Evolutionary conservation across 768 basidiomycete species (phyloP), one percentile per base, ranked within the genome.

Genomic region (Leucocoprinus leucothites): DNA sequence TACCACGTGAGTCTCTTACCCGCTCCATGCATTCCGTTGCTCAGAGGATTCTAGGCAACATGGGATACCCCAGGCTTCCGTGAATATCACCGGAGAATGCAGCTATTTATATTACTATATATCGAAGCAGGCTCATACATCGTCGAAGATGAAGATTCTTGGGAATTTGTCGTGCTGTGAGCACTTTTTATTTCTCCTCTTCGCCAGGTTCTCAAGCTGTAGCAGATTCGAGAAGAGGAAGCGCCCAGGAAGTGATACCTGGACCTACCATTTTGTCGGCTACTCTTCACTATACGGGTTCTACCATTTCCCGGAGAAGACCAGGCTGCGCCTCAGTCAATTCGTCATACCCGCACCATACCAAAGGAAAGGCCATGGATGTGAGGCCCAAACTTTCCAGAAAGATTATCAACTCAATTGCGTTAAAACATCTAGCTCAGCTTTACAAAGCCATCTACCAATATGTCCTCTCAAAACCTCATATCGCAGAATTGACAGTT

Each of bases 101-200:
- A 98, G 70, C 66, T 98, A 48, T 98, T 97, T 68, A 92, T 98
- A 60, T 67, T 96, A 53, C 76, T 99, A 4, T 98, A 92, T 71
- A 94, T 99, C 63, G 97, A 99, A 66, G 97, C 82, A 9, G 97
- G 95, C 2, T 93, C 91, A 11, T 98, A 94, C 69, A 91, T 99
- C 60, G 83, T 87, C 63, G 96, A 98, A 60, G 91, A 91, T 4
- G 96, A 98, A 66, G 89, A 94, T 19, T 77, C 80, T 1, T 98
- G 96, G 96, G 93, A 98, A 67, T 98, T 98, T 68, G 81, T 85
- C 40, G 75, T 93, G 1, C 70, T 97, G 89, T 97, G 63, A 55
- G 92, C 80, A 16, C n/a, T 8, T 2, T 26, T 25, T 44, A 21
- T 7, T 38, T 42, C 14, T 49, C 44, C 31, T 36, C 45, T 41